phyloP scores from a whole-genome alignment of 73 alveolate species.

The Blepharisma japonicum region DNA sequence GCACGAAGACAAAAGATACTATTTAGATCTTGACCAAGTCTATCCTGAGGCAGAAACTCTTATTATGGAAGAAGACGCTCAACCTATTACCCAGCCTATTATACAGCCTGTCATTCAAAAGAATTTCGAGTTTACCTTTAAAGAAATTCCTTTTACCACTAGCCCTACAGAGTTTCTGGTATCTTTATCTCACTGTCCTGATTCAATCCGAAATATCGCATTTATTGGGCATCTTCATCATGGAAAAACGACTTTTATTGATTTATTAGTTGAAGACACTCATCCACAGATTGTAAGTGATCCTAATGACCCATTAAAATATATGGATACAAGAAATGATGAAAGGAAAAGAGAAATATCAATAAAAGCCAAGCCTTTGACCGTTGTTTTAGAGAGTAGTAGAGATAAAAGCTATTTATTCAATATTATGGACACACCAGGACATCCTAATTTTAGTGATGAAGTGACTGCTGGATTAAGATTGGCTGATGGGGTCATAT shows the following conservation, averaged over 20 bases:
- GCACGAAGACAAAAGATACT: slow-evolving; percentile 97
- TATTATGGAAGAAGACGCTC: slow-evolving; percentile 99
- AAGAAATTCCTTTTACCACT: slow-evolving; percentile 83
- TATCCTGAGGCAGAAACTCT: slow-evolving; percentile 95
- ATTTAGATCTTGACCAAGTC: slow-evolving; percentile 93
- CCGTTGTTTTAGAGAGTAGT: slow-evolving; percentile 88
- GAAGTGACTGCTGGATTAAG: slow-evolving; percentile 88
- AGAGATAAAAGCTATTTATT: slow-evolving; percentile 97
- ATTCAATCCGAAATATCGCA: slow-evolving; percentile 93
- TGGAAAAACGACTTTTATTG: slow-evolving; percentile 98
- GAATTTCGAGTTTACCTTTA: slow-evolving; percentile 85
- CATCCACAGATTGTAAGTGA: slow-evolving; percentile 50
- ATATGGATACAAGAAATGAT: slow-evolving; percentile 94
- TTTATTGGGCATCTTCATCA: slow-evolving; percentile 97
- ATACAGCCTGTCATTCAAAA: slow-evolving; percentile 92
- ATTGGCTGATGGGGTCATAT: slow-evolving; percentile 89
- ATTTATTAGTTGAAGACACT: slow-evolving; percentile 89
- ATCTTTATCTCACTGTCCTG: slow-evolving; percentile 89
- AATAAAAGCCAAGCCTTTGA: slow-evolving; percentile 92
- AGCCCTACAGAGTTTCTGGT: slow-evolving; percentile 89
- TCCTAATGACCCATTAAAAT: slow-evolving; percentile 18
- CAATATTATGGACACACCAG: slow-evolving; percentile 98
- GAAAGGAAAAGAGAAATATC: slow-evolving; percentile 94
- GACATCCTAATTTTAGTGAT: slow-evolving; percentile 95
- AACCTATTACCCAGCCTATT: slow-evolving; percentile 98